Base-by-base conservation (phyloP, 2,329 filamentous ascomycete genomes). In the Plectosphaerella sp. region DNA sequence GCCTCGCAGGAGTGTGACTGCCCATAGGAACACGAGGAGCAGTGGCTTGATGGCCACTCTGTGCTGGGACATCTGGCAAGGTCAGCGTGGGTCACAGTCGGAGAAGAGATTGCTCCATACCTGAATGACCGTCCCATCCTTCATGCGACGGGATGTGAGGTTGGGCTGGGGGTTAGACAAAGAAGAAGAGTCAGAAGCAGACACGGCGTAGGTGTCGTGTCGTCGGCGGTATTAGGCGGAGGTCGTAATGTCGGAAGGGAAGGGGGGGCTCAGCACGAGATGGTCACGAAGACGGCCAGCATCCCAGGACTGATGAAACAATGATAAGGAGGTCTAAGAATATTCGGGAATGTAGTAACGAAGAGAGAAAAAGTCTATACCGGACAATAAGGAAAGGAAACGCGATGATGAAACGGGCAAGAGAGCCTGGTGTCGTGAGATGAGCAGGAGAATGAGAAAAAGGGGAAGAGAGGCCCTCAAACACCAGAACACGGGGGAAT, bases 41-140 rank as follows among this genome's bases (percentile, higher is more conserved):
- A 69, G 59, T 54, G 69, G 65, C 67, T 63, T 64, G 54, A 55
- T 59, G 62, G 70, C 70, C 74, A 76, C 76, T 64, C 67, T 76
- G 68, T 63, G 60, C 59, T 62, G 61, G 62, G 64, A 68, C 69
- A 73, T 76, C 73, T 74, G 52, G 45, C 24, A 10, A 35, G n/a
- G 48, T 56, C 41, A 56, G 45, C 3, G n/a, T n/a, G 15, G 15
- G 16, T 36, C 20, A 11, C 9, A 16, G 14, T 16, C 16, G n/a
- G 18, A 18, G 22, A 45, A 8, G 10, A 14, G n/a, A 6, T 20
- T 12, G 39, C 5, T 3, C 5, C 45, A 33, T 53, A 55, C 56
- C 50, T 58, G 52, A 45, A 42, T 52, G 42, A 51, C 52, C 52
- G 46, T 58, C 56, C 56, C 56, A 58, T 58, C 54, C 52, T 57